phyloP scores from a whole-genome alignment of 208 protist genomes.

The Herpetomonas muscarum region DNA sequence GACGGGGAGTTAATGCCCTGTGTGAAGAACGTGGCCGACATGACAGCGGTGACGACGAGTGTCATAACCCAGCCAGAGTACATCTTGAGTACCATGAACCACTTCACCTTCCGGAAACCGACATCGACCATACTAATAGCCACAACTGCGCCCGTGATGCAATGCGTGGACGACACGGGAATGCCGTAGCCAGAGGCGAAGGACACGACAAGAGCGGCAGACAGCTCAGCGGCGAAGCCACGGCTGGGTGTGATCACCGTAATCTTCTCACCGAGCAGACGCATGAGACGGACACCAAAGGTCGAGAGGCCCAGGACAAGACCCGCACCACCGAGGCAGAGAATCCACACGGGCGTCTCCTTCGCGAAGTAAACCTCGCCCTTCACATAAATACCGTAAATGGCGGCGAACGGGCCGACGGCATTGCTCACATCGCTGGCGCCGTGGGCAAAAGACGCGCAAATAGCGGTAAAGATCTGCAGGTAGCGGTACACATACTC shows the following conservation, averaged over 20 bases:
- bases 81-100: constrained; percentile 75
- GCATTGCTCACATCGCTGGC: constrained; percentile 85
- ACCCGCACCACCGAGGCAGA: constrained; percentile 60
- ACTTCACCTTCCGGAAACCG: constrained; percentile 49
- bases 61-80: constrained; percentile 71
- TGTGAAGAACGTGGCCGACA: constrained; percentile 72
- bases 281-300: constrained; percentile 68
- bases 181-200: constrained; percentile 73
- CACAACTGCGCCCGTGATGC: constrained; percentile 85
- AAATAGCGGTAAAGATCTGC: constrained; percentile 79
- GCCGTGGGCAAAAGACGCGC: constrained; percentile 82
- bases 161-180: constrained; percentile 89
- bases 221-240: constrained; percentile 73
- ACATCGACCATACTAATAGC: constrained; percentile 78
- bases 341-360: constrained; percentile 65
- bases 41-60: constrained; percentile 40
- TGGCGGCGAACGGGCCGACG: constrained; percentile 70
- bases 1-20: constrained; percentile 67
- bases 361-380: constrained; percentile 23
- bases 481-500: constrained; percentile 81
- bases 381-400: constrained; percentile 61
- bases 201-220: constrained; percentile 68
- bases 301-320: constrained; percentile 69
- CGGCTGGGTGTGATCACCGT: constrained; percentile 75
- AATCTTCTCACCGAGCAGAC: constrained; percentile 66